These are phyloP conservation scores for Nakaseomyces delphensis DNA, from an alignment of 1,139 yeast species.

Conservation along the genomic window DNA sequence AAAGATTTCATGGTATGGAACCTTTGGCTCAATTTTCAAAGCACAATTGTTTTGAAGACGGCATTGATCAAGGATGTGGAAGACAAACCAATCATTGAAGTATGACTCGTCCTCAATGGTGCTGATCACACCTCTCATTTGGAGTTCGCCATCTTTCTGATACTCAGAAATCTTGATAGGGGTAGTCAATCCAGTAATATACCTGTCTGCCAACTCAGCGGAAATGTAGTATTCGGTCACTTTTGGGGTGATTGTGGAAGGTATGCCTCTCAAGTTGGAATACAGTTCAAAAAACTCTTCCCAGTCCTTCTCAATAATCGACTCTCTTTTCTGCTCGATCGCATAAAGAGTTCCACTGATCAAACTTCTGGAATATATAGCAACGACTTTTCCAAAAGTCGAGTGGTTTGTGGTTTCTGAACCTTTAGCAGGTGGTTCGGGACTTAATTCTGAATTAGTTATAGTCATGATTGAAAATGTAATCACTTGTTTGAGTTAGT, in stretches of 20 bases:
- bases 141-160: constrained; percentile 23
- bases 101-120: constrained; percentile 24
- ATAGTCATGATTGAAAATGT: background rate
- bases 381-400: constrained; percentile 33
- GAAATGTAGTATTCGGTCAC: constrained; percentile 21
- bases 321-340: constrained; percentile 28
- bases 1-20: constrained; percentile 26
- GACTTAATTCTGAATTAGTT: background rate
- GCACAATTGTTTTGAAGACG: constrained; percentile 21
- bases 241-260: constrained; percentile 13
- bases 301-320: constrained; percentile 28
- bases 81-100: constrained; percentile 35
- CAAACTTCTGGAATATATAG: constrained; percentile 30
- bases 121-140: constrained; percentile 32
- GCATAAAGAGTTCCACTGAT: constrained; percentile 17
- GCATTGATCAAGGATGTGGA: constrained; percentile 31
- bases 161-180: constrained; percentile 30
- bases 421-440: constrained; percentile 9
- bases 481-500: no score
- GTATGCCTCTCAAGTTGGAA: constrained; percentile 8
- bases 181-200: constrained; percentile 16
- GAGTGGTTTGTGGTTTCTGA: constrained; percentile 26
- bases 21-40: constrained; percentile 12
- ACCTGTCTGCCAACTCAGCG: constrained; percentile 16
- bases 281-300: constrained; percentile 12